phyloP scores from a whole-genome alignment of 2,329 filamentous ascomycete species.

The Aureobasidium uvarum region DNA sequence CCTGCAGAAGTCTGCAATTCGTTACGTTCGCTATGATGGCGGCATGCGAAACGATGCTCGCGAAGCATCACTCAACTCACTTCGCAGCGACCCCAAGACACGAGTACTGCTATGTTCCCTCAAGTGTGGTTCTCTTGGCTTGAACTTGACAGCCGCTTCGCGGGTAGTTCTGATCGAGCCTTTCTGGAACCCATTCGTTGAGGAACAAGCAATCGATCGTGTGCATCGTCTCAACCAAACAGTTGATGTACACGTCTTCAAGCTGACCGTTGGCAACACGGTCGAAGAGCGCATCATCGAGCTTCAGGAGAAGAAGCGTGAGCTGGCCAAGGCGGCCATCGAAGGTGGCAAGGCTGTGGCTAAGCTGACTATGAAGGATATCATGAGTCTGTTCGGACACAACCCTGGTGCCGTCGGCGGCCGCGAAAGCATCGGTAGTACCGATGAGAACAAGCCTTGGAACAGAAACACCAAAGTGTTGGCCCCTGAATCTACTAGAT shows the following conservation, averaged over 20 bases:
- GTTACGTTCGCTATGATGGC: slow-evolving; percentile 88
- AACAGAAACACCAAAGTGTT: slow-evolving; percentile 42
- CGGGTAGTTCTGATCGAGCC: slow-evolving; percentile 94
- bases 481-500: slow-evolving; percentile 39
- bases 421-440: slow-evolving; percentile 28
- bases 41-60: slow-evolving; percentile 91
- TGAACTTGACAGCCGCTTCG: slow-evolving; percentile 92
- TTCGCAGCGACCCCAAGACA: slow-evolving; percentile 72
- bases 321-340: slow-evolving; percentile 87
- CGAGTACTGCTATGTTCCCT: slow-evolving; percentile 88
- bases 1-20: slow-evolving; percentile 68
- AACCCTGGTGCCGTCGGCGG: slow-evolving; percentile 54
- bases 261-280: slow-evolving; percentile 78
- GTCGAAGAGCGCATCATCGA: slow-evolving; percentile 96
- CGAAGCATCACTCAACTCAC: slow-evolving; percentile 75
- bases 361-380: slow-evolving; percentile 90
- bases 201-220: slow-evolving; percentile 97
- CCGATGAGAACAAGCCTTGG: slow-evolving; percentile 38
- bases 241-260: slow-evolving; percentile 91
- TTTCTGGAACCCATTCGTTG: slow-evolving; percentile 98
- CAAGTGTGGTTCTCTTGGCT: slow-evolving; percentile 86
- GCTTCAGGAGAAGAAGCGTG: slow-evolving; percentile 88
- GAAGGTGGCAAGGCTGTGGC: slow-evolving; percentile 75
- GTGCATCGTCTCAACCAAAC: slow-evolving; percentile 98
- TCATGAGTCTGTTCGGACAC: slow-evolving; percentile 81